Conservation (phyloP, 805 yeast species). For the Saturnispora zaruensis region DNA sequence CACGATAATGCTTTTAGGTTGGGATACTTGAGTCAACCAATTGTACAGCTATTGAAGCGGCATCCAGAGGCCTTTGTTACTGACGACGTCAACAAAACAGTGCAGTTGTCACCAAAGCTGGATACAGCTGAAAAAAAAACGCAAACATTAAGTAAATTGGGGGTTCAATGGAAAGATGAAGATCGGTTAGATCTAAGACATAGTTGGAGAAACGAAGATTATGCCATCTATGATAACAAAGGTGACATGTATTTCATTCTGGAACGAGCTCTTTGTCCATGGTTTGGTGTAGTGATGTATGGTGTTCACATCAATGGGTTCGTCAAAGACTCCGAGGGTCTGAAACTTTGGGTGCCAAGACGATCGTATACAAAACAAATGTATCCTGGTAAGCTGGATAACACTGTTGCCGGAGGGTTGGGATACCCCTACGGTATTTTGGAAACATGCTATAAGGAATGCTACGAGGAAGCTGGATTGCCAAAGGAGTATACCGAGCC, state of each 20-base stretch:
- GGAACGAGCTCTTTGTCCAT: conserved; percentile 75
- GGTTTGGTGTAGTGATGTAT: conserved; percentile 80
- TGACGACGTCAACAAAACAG: conserved; percentile 20
- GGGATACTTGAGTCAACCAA: conserved; percentile 33
- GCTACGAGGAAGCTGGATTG: conserved; percentile 88
- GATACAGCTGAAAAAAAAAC: conserved; percentile 36
- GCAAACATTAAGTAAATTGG: conserved; percentile 35
- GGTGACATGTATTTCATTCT: conserved; percentile 52
- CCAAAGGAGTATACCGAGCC: conserved; percentile 38
- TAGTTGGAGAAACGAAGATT: conserved; percentile 86
- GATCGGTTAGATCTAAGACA: conserved; percentile 32
- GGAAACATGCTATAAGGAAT: conserved; percentile 80
- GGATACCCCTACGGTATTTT: conserved; percentile 68
- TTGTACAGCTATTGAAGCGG: conserved; percentile 24
- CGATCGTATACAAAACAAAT: conserved; percentile 74
- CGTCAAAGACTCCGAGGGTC: conserved; percentile 30
- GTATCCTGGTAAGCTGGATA: conserved; percentile 85
- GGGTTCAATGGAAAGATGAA: conserved; percentile 31
- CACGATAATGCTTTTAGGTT: conserved; percentile 30
- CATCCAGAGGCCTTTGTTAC: conserved; percentile 21
- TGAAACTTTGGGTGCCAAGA: conserved; percentile 76
- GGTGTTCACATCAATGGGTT: conserved; percentile 88
- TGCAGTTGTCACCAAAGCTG: conserved; percentile 25
- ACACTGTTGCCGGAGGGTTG: conserved; percentile 91
- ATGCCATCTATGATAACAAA: conserved; percentile 55